Percentiles rank a stretch among this genome's conserved stretches.
These are phyloP conservation scores for Hanseniaspora osmophila DNA, from an alignment of 805 yeast genomes.

Conservation along the genomic window DNA sequence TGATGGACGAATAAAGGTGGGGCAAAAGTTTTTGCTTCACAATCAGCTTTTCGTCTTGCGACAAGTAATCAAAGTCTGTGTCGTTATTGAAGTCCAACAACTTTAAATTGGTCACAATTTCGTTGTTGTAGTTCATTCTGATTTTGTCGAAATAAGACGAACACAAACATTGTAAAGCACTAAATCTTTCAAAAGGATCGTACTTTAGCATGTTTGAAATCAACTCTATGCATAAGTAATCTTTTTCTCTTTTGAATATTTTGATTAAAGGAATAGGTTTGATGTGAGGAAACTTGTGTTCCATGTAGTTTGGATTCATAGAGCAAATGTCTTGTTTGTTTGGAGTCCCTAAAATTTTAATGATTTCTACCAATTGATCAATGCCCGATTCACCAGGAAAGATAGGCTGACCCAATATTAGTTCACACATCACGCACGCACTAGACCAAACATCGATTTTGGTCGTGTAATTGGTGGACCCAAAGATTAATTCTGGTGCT, in stretches of 20 bases:
- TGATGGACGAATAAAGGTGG: background rate
- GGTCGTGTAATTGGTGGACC: slow-evolving; percentile 91
- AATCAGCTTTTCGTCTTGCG: slow-evolving; percentile 15
- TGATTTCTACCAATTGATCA: slow-evolving; percentile 92
- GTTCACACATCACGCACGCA: slow-evolving; percentile 96
- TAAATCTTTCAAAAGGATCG: slow-evolving; percentile 51
- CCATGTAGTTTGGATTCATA: slow-evolving; percentile 96
- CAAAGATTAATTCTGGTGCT: slow-evolving; percentile 95
- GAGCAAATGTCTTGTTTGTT: slow-evolving; percentile 78
- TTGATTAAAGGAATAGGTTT: slow-evolving; percentile 61
- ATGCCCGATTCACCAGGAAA: slow-evolving; percentile 98
- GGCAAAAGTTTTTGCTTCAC: slow-evolving; percentile 11
- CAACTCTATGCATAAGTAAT: slow-evolving; percentile 37
- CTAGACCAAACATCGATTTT: slow-evolving; percentile 96
- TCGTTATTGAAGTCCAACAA: slow-evolving; percentile 17
- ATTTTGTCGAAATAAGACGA: slow-evolving; percentile 21
- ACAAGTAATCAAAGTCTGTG: slow-evolving; percentile 17
- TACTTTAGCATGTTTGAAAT: slow-evolving; percentile 47
- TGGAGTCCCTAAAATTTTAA: slow-evolving; percentile 92
- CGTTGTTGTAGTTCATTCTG: slow-evolving; percentile 12
- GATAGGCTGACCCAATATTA: slow-evolving; percentile 86
- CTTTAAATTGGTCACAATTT: slow-evolving; percentile 12
- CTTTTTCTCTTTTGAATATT: slow-evolving; percentile 39
- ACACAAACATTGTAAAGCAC: slow-evolving; percentile 30
- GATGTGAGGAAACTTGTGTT: slow-evolving; percentile 85